Evolutionary conservation across 2,329 filamentous ascomycete genomes (phyloP).

Genomic region (Colletotrichum siamense): DNA sequence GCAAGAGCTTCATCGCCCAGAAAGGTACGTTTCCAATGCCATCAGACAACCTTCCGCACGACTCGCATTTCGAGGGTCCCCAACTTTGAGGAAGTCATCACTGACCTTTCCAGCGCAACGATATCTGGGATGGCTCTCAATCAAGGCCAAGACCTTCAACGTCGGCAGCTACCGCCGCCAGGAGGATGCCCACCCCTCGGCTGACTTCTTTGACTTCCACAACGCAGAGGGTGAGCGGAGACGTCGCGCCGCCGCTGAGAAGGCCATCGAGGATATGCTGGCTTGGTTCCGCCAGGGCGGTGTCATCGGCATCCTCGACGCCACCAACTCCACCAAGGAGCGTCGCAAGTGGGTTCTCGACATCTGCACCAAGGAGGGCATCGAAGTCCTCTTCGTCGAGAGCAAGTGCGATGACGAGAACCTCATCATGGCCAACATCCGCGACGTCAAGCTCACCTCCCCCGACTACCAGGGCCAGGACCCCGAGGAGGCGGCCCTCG

Average conservation of each 20-base stretch:
- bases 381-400: constrained; percentile 95
- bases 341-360: constrained; percentile 92
- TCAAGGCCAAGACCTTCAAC: constrained; percentile 94
- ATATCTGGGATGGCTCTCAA: constrained; percentile 96
- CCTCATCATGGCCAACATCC: constrained; percentile 97
- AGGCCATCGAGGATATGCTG: constrained; percentile 92
- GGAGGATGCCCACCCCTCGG: constrained; percentile 86
- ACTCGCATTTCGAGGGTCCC: neutral
- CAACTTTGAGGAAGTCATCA: neutral
- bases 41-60: neutral
- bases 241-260: constrained; percentile 86
- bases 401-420: constrained; percentile 96
- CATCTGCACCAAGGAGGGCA: constrained; percentile 73
- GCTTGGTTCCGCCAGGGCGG: constrained; percentile 85
- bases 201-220: constrained; percentile 92
- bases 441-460: constrained; percentile 95
- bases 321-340: constrained; percentile 93
- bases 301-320: constrained; percentile 91
- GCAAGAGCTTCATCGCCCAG: constrained; percentile 97
- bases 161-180: constrained; percentile 94
- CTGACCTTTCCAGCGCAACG: constrained; percentile 70
- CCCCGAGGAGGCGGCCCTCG: constrained; percentile 85
- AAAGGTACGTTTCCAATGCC: constrained; percentile 68
- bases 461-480: constrained; percentile 96
- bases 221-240: constrained; percentile 91